phyloP scores from a whole-genome alignment of 148 eudicot species.

The Camellia sinensis region DNA sequence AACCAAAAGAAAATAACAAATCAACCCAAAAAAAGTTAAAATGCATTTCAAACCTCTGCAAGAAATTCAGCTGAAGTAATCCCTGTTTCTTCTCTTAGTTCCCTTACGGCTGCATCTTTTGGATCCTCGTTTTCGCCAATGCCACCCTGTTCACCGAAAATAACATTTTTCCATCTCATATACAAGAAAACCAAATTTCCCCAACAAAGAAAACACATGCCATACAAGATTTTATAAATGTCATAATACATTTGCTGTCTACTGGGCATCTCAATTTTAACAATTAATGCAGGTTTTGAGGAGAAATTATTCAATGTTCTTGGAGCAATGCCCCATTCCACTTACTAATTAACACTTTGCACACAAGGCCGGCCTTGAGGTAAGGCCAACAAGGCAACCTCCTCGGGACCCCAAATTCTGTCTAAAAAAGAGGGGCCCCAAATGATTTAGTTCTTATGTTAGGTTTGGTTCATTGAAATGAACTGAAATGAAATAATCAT shows the following conservation, averaged over 20 bases:
- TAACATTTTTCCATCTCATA: not conserved
- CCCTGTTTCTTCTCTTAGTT: slow-evolving; percentile 95
- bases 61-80: slow-evolving; percentile 75
- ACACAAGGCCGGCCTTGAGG: too few species aligned
- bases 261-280: not conserved
- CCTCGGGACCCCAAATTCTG: too few species aligned
- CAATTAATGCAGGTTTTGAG: not conserved
- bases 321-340: too few species aligned
- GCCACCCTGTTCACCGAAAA: slow-evolving; percentile 64
- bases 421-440: too few species aligned
- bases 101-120: slow-evolving; percentile 72
- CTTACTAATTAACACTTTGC: too few species aligned
- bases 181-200: not conserved
- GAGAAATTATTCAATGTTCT: too few species aligned
- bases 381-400: too few species aligned
- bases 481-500: too few species aligned
- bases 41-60: slow-evolving; percentile 60
- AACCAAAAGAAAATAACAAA: not conserved
- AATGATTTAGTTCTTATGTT: too few species aligned
- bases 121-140: slow-evolving; percentile 88
- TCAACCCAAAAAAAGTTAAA: slow-evolving; percentile 11
- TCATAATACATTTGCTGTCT: not conserved
- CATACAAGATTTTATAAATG: not conserved
- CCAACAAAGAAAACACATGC: not conserved
- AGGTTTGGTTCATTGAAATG: too few species aligned